Conservation (phyloP, 2,329 filamentous ascomycete genomes). For the Ophiostoma angusticollis region DNA sequence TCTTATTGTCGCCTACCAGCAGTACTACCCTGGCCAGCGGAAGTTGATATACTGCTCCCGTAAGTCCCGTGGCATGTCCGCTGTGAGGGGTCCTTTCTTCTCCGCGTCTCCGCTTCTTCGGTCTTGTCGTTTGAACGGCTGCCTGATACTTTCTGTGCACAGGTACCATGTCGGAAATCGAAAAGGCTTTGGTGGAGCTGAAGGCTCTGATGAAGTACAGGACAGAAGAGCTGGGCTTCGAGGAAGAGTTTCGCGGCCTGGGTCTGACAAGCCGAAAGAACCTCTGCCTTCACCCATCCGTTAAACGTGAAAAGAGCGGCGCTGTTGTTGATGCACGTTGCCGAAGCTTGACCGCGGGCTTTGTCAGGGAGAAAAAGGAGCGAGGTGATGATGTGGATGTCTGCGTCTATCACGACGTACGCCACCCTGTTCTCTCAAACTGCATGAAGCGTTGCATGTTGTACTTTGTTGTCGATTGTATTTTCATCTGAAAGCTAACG, state of each 20-base stretch:
- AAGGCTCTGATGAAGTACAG: conserved; percentile 93
- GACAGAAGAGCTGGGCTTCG: conserved; percentile 71
- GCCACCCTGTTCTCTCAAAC: conserved; percentile 18
- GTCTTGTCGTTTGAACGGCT: background rate
- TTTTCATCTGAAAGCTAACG: conserved; percentile 10
- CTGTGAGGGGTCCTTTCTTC: background rate
- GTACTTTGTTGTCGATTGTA: no score
- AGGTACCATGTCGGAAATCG: conserved; percentile 97
- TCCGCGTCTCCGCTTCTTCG: no score
- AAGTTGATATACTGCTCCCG: conserved; percentile 99
- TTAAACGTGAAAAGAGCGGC: conserved; percentile 93
- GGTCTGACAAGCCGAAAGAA: conserved; percentile 96
- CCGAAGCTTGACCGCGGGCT: conserved; percentile 87
- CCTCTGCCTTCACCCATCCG: conserved; percentile 86
- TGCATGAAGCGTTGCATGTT: no score
- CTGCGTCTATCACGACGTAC: conserved; percentile 90
- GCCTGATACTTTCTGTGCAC: background rate
- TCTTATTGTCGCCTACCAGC: conserved; percentile 92
- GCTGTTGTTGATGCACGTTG: conserved; percentile 90
- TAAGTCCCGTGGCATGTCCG: conserved; percentile 18
- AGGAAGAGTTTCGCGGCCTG: conserved; percentile 85
- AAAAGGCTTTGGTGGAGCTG: conserved; percentile 87
- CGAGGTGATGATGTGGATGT: conserved; percentile 86
- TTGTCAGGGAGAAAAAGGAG: conserved; percentile 96
- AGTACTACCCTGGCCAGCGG: conserved; percentile 79